Evolutionary conservation across 169 alveolate genomes (phyloP).

Genomic region (Fabrea salina): DNA sequence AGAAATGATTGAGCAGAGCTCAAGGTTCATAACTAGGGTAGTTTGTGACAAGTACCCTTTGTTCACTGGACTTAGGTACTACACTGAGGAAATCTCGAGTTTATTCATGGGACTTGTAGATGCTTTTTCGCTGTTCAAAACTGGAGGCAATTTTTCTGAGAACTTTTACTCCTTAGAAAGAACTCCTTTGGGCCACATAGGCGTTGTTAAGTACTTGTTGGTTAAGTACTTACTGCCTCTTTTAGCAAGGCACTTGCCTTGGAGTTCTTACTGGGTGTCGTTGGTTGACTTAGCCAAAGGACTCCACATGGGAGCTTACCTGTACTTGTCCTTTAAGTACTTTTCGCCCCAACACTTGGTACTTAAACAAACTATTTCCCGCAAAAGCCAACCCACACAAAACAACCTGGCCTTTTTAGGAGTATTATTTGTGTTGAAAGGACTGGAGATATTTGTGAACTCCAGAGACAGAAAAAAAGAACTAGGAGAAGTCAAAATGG

Average conservation of each 20-base stretch:
- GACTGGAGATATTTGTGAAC: neutral
- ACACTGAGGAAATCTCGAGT: neutral
- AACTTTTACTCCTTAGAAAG: conserved; percentile 1
- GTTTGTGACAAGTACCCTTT: neutral
- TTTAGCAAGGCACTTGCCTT: neutral
- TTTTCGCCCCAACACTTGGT: neutral
- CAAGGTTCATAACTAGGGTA: neutral
- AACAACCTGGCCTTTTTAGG: neutral
- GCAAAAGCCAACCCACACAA: neutral
- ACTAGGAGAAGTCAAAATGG: neutral
- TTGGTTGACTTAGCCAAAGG: neutral
- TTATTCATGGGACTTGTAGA: neutral
- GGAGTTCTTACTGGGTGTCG: neutral
- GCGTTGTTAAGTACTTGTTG: neutral
- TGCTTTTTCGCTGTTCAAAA: neutral
- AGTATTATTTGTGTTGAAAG: neutral
- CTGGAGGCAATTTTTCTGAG: neutral
- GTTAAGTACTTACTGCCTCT: neutral
- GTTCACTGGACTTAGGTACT: neutral
- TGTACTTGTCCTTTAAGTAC: conserved; percentile 2
- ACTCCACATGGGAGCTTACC: neutral
- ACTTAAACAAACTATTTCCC: neutral
- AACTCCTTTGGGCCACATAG: neutral
- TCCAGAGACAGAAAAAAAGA: neutral
- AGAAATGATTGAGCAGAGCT: conserved; percentile 19